Evolutionary conservation across 306 rosid genomes (phyloP).

Genomic region (Rosa multiflora): DNA sequence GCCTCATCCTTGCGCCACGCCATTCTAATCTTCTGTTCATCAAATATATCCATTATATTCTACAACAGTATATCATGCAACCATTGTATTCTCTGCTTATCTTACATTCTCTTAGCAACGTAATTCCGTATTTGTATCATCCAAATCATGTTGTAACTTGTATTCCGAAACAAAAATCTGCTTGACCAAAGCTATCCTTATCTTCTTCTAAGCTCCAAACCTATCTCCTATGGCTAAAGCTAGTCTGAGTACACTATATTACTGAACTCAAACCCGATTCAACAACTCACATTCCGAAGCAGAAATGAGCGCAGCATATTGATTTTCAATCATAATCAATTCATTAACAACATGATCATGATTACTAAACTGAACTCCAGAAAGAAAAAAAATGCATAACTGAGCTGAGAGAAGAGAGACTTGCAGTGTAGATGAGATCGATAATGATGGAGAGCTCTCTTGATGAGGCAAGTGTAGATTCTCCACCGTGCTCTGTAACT

Average conservation of each 20-base stretch:
- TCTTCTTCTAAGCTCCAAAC: background rate
- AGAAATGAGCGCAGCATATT: background rate
- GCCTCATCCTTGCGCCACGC: background rate
- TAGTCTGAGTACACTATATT: background rate
- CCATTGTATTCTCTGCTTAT: background rate
- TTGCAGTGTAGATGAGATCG: slow-evolving; percentile 85
- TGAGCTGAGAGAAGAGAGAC: slow-evolving; percentile 14
- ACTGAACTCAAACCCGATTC: background rate
- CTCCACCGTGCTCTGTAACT: slow-evolving; percentile 43
- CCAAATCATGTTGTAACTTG: background rate
- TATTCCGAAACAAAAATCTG: no score
- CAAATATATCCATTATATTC: no score
- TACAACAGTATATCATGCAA: background rate
- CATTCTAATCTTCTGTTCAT: no score
- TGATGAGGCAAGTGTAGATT: slow-evolving; percentile 62
- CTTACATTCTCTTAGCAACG: background rate
- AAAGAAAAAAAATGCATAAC: background rate
- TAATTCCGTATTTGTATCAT: background rate
- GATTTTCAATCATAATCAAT: background rate
- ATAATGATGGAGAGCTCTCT: slow-evolving; percentile 63
- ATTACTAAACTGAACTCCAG: background rate
- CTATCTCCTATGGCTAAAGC: no score
- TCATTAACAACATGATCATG: background rate
- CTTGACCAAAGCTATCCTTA: no score
- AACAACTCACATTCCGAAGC: background rate